Base-by-base conservation (phyloP, 2,329 filamentous ascomycete genomes). In the Aspergillus piperis region DNA sequence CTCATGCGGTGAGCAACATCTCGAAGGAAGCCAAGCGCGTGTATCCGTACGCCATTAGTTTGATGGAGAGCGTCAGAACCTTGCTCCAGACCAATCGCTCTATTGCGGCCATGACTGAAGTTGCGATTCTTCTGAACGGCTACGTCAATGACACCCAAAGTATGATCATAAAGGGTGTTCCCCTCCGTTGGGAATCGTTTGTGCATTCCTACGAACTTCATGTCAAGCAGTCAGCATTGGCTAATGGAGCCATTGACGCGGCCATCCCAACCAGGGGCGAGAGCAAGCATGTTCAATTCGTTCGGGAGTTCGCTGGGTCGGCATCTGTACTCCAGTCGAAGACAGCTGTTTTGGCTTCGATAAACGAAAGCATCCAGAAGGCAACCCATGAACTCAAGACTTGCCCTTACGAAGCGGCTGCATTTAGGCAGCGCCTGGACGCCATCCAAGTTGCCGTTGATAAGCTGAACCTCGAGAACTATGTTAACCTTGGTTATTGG, bases 11-110 rank as follows among this genome's bases (percentile, higher is more conserved):
- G 71, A 96, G 90, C 77, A 98, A 92, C 64, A 92, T 96, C 57
- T 96, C 96, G 1, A 99, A 98, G 76, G 95, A 99, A 74, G 96
- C 95, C n/a, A 96, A 97, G 78, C 87, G 95, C 56, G 95, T 99
- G 3, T 99, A 99, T 70, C 95, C 95, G 0, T 99, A 96, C 71
- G 95, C 96, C 23, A 93, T 99, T 66, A 98, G 93, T 72, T 80
- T 99, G 66, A 99, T 99, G 92, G 95, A 99, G 78, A 98, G 92
- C 70, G 92, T 98, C n/a, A 87, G 93, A 60, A 98, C 92, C 0
- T 89, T 96, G 64, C 86, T 92, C 2, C 94, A 98, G 77, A 97
- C 92, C 0, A 89, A 90, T 68, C 88, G 92, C 30, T 87, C 90
- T 54, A 96, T 99, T 61, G 83, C 87, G 17, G 86, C 90, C 57